Conservation (phyloP, 2,329 filamentous ascomycete genomes). For the Verticillium nubilum region DNA sequence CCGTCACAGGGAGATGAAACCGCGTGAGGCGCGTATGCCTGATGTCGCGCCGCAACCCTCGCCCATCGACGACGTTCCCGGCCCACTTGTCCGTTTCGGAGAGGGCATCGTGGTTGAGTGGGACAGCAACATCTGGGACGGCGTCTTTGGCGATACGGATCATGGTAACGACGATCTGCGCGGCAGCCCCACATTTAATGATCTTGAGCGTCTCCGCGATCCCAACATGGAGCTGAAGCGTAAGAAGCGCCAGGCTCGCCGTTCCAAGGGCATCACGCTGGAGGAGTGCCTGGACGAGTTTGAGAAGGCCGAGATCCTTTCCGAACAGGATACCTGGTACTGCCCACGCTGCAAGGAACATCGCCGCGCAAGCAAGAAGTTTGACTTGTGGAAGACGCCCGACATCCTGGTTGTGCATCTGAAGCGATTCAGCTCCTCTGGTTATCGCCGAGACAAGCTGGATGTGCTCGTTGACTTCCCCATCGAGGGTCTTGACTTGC, state of each 20-base stretch:
- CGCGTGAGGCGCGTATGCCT: slow-evolving; percentile 29
- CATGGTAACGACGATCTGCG: slow-evolving; percentile 41
- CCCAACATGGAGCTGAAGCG: slow-evolving; percentile 61
- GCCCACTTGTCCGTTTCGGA: slow-evolving; percentile 68
- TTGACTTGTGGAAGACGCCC: slow-evolving; percentile 94
- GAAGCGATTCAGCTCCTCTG: slow-evolving; percentile 87
- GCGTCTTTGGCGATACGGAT: slow-evolving; percentile 52
- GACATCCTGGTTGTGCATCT: slow-evolving; percentile 94
- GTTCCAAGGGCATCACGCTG: slow-evolving; percentile 65
- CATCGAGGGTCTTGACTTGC: slow-evolving; percentile 79
- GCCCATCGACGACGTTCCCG: slow-evolving; percentile 21
- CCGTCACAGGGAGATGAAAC: slow-evolving; percentile 34
- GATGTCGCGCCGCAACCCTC: slow-evolving; percentile 11
- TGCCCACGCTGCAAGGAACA: slow-evolving; percentile 95
- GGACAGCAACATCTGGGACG: slow-evolving; percentile 63
- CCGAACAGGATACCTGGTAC: slow-evolving; percentile 96
- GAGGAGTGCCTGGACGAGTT: slow-evolving; percentile 94
- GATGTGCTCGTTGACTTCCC: slow-evolving; percentile 91
- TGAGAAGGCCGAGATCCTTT: slow-evolving; percentile 87
- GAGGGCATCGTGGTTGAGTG: slow-evolving; percentile 89
- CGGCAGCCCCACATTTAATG: slow-evolving; percentile 54
- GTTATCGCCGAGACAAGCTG: slow-evolving; percentile 81
- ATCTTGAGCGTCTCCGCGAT: slow-evolving; percentile 51
- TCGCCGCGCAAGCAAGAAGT: slow-evolving; percentile 87
- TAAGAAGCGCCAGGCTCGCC: slow-evolving; percentile 51